Base-by-base conservation (phyloP, 148 eudicot species). In the Camellia sinensis region DNA sequence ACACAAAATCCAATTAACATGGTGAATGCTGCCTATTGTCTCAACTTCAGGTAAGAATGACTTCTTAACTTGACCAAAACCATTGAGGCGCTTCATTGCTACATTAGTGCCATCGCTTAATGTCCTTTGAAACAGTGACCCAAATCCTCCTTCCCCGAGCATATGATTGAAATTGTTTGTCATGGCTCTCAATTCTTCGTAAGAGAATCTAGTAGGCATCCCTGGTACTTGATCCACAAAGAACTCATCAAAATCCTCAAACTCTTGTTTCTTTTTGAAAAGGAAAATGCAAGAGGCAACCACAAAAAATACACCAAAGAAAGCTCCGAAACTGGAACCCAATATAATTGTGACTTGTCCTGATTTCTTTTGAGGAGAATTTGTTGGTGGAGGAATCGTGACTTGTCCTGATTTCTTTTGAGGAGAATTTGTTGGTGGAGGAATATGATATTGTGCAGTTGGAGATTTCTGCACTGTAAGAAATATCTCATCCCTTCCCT, bases 101-200 rank as follows among this genome's bases (percentile, higher is more conserved):
- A 82, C 62, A n/a, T 43, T 72, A 6, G 76, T 68, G 9, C 79
- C 79, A 76, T 76, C 66, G 50, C 37, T 9, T 5, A 82, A 71
- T 52, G 59, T 78, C n/a, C 80, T 81, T 72, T 71, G 63, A 73
- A 60, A 82, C 21, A 82, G 81, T 9, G 69, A 77, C 15, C 84
- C 84, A 54, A 82, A 82, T 17, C 84, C 80, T 41, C 84, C 84
- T 71, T 78, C 59, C 43, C 84, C 84, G 44, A 82, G 80, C 48
- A 77, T 82, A 11, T 18, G 45, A 3, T 57, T 53, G 73, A 82
- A 82, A 68, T 82, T 54, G 3, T n/a, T 64, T 9, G 84, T 82
- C 5, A 80, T 77, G 45, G 53, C 29, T 59, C 40, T 76, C 69
- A 76, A 59, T 2, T 61, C 68, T 43, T 37, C 54, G 18, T 17